Conservation (phyloP, 495 filamentous ascomycete species). For the Penicillium arizonense region DNA sequence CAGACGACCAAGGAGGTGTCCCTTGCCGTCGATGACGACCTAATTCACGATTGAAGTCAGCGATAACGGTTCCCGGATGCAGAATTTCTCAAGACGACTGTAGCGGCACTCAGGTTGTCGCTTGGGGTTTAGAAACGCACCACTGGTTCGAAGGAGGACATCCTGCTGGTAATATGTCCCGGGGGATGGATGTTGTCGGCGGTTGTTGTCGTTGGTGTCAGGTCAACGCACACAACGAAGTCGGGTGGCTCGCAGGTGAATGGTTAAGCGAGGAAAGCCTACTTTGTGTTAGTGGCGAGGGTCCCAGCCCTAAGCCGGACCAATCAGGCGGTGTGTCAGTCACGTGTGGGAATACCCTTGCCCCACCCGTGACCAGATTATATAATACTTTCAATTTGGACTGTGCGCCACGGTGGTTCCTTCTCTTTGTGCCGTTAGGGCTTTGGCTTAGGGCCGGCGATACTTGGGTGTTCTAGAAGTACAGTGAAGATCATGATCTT, state of each 20-base stretch:
- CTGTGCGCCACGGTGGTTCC: constrained; percentile 7
- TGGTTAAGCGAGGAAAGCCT: constrained; percentile 40
- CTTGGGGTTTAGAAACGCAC: constrained; percentile 58
- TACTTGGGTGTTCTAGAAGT: constrained; percentile 19
- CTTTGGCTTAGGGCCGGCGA: constrained; percentile 22
- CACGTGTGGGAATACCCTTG: constrained; percentile 18
- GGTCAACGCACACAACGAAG: constrained; percentile 48
- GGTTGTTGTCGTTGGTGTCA: constrained; percentile 51
- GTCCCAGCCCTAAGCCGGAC: constrained; percentile 41
- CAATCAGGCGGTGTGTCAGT: constrained; percentile 15
- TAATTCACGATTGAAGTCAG: constrained; percentile 44
- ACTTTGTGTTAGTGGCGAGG: constrained; percentile 40
- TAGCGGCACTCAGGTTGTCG: constrained; percentile 2
- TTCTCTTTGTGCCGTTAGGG: constrained; percentile 15
- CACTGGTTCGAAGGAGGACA: constrained; percentile 97
- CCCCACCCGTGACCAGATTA: not conserved
- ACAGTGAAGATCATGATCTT: not conserved
- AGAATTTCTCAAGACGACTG: constrained; percentile 3
- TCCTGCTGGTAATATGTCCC: constrained; percentile 64
- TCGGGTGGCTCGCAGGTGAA: constrained; percentile 41
- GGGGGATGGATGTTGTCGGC: constrained; percentile 47
- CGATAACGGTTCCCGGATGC: constrained; percentile 8
- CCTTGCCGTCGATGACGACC: constrained; percentile 99
- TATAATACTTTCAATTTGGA: constrained; percentile 2
- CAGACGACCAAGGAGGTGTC: constrained; percentile 98